These are phyloP conservation scores for Aspergillus sclerotioniger DNA, from an alignment of 495 filamentous ascomycete species.

Conservation along the genomic window DNA sequence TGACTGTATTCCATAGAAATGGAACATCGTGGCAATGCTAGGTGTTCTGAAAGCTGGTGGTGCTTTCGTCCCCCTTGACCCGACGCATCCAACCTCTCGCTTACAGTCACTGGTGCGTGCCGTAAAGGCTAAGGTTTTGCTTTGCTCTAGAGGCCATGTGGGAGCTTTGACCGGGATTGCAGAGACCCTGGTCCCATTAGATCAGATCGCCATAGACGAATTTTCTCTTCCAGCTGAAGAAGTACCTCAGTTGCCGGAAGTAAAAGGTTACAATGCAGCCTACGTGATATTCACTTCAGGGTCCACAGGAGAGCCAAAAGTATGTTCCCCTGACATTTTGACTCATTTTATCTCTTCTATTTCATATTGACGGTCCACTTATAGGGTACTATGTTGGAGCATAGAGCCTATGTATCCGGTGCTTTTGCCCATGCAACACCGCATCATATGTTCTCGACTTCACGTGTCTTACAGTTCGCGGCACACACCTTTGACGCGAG, in stretches of 20 bases:
- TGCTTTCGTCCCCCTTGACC: constrained; percentile 58
- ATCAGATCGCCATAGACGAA: constrained; percentile 28
- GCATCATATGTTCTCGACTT: constrained; percentile 26
- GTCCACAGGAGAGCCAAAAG: constrained; percentile 53
- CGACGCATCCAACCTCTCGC: constrained; percentile 52
- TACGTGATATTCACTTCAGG: constrained; percentile 52
- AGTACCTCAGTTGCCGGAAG: constrained; percentile 28
- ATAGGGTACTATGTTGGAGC: constrained; percentile 49
- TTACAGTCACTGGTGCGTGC: constrained; percentile 43
- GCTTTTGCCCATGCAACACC: constrained; percentile 44
- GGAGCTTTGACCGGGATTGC: constrained; percentile 28
- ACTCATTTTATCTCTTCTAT: background rate
- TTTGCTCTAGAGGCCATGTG: constrained; percentile 49
- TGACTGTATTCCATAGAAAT: constrained; percentile 35
- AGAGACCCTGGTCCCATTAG: constrained; percentile 37
- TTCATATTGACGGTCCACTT: background rate
- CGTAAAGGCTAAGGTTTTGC: constrained; percentile 42
- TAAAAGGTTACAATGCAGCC: constrained; percentile 36
- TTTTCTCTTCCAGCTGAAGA: constrained; percentile 21
- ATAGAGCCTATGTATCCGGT: constrained; percentile 42
- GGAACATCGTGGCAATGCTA: constrained; percentile 55
- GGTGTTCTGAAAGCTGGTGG: constrained; percentile 60
- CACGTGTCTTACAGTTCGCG: constrained; percentile 49
- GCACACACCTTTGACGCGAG: constrained; percentile 55
- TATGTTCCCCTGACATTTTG: constrained; percentile 16